Evolutionary conservation across 768 basidiomycete genomes (phyloP).

Genomic region (Calocera cornea): DNA sequence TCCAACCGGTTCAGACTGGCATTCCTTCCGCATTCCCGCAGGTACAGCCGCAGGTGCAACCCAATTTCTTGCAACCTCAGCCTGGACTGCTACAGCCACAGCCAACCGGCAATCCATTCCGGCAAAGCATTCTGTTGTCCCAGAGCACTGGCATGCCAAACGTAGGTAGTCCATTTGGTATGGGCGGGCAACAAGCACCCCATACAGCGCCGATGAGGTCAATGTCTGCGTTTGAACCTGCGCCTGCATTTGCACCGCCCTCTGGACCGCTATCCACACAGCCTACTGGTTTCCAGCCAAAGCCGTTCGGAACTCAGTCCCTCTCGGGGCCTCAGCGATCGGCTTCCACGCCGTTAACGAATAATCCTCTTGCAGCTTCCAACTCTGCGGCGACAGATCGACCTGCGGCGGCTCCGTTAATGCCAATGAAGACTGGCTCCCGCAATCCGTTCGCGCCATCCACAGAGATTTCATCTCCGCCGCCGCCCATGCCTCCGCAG

Average conservation of each 20-base stretch:
- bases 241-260: background rate
- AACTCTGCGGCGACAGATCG: slow-evolving; percentile 18
- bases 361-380: slow-evolving; percentile 21
- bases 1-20: slow-evolving; percentile 20
- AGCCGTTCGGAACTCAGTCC: slow-evolving; percentile 11
- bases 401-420: slow-evolving; percentile 47
- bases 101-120: slow-evolving; percentile 56
- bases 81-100: slow-evolving; percentile 27
- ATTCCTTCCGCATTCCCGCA: slow-evolving; percentile 32
- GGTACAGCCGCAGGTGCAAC: slow-evolving; percentile 17
- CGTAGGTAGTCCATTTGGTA: slow-evolving; percentile 22
- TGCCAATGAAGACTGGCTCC: slow-evolving; percentile 83
- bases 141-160: slow-evolving; percentile 46
- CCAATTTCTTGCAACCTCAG: slow-evolving; percentile 26
- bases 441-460: slow-evolving; percentile 88
- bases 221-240: slow-evolving; percentile 14
- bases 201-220: slow-evolving; percentile 13
- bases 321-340: slow-evolving; percentile 31
- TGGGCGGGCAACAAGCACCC: background rate
- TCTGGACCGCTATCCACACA: slow-evolving; percentile 9
- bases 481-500: slow-evolving; percentile 54
- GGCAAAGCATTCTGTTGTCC: slow-evolving; percentile 59
- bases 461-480: slow-evolving; percentile 27
- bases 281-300: slow-evolving; percentile 10
- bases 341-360: slow-evolving; percentile 56